Conservation (phyloP, 768 basidiomycete genomes). For the Hericium coralloides region DNA sequence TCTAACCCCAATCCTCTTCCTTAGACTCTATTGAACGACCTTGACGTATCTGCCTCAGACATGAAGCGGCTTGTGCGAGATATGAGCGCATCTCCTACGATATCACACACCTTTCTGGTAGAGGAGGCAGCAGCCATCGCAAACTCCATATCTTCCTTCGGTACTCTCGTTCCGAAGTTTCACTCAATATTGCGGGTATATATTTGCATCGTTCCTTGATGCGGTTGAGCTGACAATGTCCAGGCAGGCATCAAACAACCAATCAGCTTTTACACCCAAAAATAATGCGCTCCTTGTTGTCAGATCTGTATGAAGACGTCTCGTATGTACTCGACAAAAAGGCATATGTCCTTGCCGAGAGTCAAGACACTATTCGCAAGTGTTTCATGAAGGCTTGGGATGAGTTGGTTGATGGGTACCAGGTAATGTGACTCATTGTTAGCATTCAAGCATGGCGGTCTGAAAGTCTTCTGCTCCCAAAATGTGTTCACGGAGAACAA, state of each 20-base stretch:
- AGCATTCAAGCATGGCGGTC: neutral
- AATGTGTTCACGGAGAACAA: conserved; percentile 83
- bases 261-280: conserved; percentile 89
- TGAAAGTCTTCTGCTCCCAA: conserved; percentile 29
- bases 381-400: conserved; percentile 91
- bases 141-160: conserved; percentile 39
- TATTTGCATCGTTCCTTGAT: neutral
- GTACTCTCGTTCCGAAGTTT: conserved; percentile 53
- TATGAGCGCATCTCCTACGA: conserved; percentile 39
- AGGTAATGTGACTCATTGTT: conserved; percentile 33
- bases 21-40: conserved; percentile 85
- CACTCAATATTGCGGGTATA: conserved; percentile 65
- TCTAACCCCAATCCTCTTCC: neutral
- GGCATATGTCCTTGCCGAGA: conserved; percentile 70
- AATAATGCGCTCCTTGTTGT: conserved; percentile 70
- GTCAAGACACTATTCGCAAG: conserved; percentile 80
- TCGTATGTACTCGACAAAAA: conserved; percentile 89
- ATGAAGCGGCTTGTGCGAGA: conserved; percentile 76
- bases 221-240: conserved; percentile 1
- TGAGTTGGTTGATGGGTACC: conserved; percentile 74
- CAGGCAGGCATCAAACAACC: conserved; percentile 82
- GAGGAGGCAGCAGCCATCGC: conserved; percentile 44
- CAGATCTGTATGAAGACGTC: conserved; percentile 86
- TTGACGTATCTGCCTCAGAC: conserved; percentile 88
- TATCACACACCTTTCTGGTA: conserved; percentile 62